A percentile compares a stretch with the other conserved stretches of the same genome.
Evolutionary conservation across 2,329 filamentous ascomycete genomes (phyloP).

Genomic region (Teratosphaeria nubilosa): DNA sequence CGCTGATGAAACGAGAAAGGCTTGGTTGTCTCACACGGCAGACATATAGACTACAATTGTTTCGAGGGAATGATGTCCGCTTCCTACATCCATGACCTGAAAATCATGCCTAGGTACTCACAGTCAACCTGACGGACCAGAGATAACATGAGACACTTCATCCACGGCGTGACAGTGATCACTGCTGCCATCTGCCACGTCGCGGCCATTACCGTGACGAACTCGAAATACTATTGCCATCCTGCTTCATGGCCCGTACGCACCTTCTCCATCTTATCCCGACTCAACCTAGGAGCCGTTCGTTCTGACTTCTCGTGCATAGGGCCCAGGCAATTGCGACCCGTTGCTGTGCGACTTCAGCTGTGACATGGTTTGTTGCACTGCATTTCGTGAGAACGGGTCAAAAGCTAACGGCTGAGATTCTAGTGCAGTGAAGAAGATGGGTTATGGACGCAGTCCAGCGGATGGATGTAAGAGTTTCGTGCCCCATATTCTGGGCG

Average conservation of each 20-base stretch:
- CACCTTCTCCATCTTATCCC: not conserved
- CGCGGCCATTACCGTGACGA: too few species aligned
- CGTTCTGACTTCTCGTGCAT: not conserved
- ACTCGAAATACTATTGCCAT: not conserved
- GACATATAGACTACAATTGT: too few species aligned
- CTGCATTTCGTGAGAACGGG: not conserved
- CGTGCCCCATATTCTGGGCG: not conserved
- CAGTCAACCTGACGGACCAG: not conserved
- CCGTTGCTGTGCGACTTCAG: not conserved
- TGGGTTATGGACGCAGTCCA: not conserved
- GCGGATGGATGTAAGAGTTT: not conserved
- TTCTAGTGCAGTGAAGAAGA: not conserved
- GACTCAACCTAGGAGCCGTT: too few species aligned
- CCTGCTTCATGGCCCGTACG: not conserved
- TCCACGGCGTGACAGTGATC: not conserved
- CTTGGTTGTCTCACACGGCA: too few species aligned
- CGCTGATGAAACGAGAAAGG: too few species aligned
- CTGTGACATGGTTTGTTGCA: not conserved
- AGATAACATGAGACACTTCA: not conserved
- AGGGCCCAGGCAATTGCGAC: not conserved
- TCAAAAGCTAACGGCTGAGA: not conserved
- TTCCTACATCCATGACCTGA: too few species aligned
- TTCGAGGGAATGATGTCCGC: too few species aligned
- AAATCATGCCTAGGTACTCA: too few species aligned
- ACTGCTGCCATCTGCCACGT: not conserved